Conservation (phyloP, 176 grass and related monocot species). For the Oryza glaberrima region DNA sequence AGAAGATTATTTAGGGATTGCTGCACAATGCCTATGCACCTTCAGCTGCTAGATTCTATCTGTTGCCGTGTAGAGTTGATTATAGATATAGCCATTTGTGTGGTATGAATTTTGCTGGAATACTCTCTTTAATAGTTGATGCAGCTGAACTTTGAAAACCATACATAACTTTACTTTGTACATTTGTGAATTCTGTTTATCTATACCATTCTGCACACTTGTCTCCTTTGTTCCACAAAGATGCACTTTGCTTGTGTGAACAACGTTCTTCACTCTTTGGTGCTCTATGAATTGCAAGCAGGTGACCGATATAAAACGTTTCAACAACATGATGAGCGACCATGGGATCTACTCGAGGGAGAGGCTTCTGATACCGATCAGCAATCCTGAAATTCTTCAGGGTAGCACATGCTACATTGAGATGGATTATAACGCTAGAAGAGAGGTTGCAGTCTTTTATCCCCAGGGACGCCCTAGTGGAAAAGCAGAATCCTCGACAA, state of each 20-base stretch:
- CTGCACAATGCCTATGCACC: not conserved
- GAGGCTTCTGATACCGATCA: conserved; percentile 82
- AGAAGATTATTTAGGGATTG: not conserved
- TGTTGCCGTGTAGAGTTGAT: not conserved
- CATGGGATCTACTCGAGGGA: conserved; percentile 94
- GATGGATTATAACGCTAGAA: conserved; percentile 74
- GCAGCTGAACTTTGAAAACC: not conserved
- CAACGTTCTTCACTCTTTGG: not conserved
- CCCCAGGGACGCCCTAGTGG: conserved; percentile 54
- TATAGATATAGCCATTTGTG: not conserved
- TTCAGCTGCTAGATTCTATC: not conserved
- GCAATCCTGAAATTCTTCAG: conserved; percentile 58
- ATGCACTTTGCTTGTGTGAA: not conserved
- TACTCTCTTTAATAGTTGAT: not conserved
- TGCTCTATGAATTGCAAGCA: conserved; percentile 16
- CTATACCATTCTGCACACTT: not conserved
- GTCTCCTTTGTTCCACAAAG: not conserved
- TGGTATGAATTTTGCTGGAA: not conserved
- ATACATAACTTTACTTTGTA: not conserved
- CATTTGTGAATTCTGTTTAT: not conserved
- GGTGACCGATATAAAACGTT: conserved; percentile 81
- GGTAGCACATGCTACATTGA: conserved; percentile 91
- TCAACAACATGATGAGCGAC: conserved; percentile 99
- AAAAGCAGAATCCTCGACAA: conserved; percentile 29
- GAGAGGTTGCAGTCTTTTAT: conserved; percentile 87